phyloP scores from a whole-genome alignment of 805 yeast species.

The Priceomyces haplophilus region DNA sequence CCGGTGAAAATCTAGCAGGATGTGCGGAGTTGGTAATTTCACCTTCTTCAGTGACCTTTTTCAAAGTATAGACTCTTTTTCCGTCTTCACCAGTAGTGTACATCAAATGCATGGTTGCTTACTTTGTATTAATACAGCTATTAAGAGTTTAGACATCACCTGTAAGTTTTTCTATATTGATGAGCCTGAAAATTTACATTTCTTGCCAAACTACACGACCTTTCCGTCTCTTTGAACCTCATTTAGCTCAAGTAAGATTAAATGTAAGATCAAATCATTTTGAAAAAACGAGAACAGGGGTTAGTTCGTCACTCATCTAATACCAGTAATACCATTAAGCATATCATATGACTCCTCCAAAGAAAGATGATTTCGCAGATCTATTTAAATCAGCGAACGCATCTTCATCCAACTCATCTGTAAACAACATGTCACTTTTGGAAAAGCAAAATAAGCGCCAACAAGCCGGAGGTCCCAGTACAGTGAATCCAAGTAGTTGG shows the following conservation, averaged over 20 bases:
- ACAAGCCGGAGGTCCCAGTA: slow-evolving; percentile 5
- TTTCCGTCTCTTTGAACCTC: not conserved
- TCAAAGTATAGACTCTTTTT: slow-evolving; percentile 89
- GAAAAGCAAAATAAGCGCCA: slow-evolving; percentile 28
- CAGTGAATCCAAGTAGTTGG: slow-evolving; percentile 20
- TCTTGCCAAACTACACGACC: slow-evolving; percentile 1
- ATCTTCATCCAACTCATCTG: slow-evolving; percentile 10
- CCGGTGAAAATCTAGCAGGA: slow-evolving; percentile 99
- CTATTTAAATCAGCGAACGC: slow-evolving; percentile 34
- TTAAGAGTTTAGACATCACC: not conserved
- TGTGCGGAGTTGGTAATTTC: slow-evolving; percentile 98
- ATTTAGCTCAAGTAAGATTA: not conserved
- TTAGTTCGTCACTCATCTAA: too few species aligned
- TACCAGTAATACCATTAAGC: too few species aligned
- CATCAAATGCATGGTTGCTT: slow-evolving; percentile 88
- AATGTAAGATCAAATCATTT: not conserved
- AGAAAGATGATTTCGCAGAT: slow-evolving; percentile 46
- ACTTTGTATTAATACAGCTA: not conserved
- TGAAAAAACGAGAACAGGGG: too few species aligned
- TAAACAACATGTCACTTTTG: slow-evolving; percentile 11
- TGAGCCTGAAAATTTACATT: slow-evolving; percentile 4
- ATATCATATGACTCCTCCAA: slow-evolving; percentile 30
- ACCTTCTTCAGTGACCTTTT: slow-evolving; percentile 77
- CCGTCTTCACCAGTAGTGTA: slow-evolving; percentile 94
- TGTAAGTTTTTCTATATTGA: not conserved